Conservation (phyloP, 306 rosid species). For the Quercus cerris region DNA sequence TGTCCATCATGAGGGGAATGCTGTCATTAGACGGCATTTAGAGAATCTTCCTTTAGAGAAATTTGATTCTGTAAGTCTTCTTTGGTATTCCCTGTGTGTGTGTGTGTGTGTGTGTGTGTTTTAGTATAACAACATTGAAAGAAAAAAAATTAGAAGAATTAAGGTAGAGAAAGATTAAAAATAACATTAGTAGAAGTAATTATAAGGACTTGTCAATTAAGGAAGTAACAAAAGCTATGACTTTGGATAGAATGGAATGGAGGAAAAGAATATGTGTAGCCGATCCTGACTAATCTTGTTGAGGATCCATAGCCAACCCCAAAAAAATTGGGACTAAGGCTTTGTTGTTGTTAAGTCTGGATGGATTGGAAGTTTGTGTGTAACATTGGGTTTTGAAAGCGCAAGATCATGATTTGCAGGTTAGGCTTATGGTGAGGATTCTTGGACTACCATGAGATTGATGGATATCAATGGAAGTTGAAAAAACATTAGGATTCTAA, state of each 20-base stretch:
- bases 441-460: background rate
- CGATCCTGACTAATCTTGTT: no score
- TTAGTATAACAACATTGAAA: conserved; percentile 9
- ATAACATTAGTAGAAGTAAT: no score
- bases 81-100: background rate
- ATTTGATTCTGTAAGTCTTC: conserved; percentile 84
- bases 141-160: background rate
- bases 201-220: no score
- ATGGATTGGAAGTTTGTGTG: conserved; percentile 7
- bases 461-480: background rate
- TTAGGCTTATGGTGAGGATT: background rate
- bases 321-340: no score
- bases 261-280: no score
- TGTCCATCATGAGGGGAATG: conserved; percentile 89
- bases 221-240: background rate
- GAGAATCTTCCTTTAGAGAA: conserved; percentile 93
- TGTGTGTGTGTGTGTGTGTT: background rate
- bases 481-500: background rate
- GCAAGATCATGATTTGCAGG: background rate
- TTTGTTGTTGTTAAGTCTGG: background rate
- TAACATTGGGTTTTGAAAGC: background rate
- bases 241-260: no score
- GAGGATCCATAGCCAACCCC: no score
- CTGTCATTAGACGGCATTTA: conserved; percentile 89
- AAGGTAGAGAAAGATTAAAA: no score